These are phyloP conservation scores for Xanthoconium purpureum DNA, from an alignment of 768 basidiomycete genomes.

Conservation along the genomic window DNA sequence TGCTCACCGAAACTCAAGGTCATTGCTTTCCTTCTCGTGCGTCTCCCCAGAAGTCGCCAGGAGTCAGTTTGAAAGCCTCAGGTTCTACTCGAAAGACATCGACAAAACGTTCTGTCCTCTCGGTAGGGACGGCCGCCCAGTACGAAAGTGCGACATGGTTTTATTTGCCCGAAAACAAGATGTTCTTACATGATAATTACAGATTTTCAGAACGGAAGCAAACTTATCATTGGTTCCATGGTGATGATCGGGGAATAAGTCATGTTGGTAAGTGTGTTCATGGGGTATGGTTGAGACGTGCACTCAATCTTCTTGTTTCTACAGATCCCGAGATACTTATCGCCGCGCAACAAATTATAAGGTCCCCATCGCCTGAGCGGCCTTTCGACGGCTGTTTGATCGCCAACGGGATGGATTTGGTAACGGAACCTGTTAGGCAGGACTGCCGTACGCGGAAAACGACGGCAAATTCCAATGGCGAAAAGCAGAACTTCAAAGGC, in stretches of 20 bases:
- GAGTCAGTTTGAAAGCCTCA: slow-evolving; percentile 50
- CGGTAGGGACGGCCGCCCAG: slow-evolving; percentile 53
- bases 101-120: slow-evolving; percentile 54
- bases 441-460: slow-evolving; percentile 42
- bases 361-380: slow-evolving; percentile 25
- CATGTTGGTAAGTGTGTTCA: slow-evolving; percentile 44
- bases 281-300: background rate
- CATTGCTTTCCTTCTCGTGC: slow-evolving; percentile 66
- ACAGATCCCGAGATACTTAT: slow-evolving; percentile 25
- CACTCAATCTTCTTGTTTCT: background rate
- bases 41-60: slow-evolving; percentile 49
- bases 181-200: slow-evolving; percentile 1
- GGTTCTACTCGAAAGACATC: slow-evolving; percentile 44
- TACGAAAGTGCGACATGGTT: slow-evolving; percentile 50
- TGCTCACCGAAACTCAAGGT: slow-evolving; percentile 51
- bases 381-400: slow-evolving; percentile 26
- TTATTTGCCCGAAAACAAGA: background rate
- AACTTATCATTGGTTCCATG: slow-evolving; percentile 60
- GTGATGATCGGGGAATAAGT: slow-evolving; percentile 53
- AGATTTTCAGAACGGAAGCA: slow-evolving; percentile 58
- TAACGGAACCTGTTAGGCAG: slow-evolving; percentile 35
- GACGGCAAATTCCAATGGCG: slow-evolving; percentile 36
- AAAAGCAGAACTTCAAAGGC: slow-evolving; percentile 51
- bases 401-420: slow-evolving; percentile 38
- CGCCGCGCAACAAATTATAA: slow-evolving; percentile 15